These are phyloP conservation scores for Tothia fuscella DNA, from an alignment of 2,329 filamentous ascomycete genomes.

Conservation along the genomic window DNA sequence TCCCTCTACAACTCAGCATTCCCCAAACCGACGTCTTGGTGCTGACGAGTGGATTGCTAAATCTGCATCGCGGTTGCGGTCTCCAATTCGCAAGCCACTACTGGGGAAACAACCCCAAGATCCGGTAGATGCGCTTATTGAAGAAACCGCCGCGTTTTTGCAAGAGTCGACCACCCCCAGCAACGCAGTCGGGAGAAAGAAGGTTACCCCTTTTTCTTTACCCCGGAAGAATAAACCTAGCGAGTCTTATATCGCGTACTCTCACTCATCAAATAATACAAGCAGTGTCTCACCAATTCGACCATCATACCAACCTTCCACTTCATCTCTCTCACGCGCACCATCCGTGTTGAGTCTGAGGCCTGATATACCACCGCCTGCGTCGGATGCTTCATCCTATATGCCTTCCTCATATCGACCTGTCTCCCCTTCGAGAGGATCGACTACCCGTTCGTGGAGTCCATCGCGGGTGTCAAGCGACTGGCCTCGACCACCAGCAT, in stretches of 20 bases:
- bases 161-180: slow-evolving; percentile 12
- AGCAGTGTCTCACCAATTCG: slow-evolving; percentile 31
- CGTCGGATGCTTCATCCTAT: slow-evolving; percentile 50
- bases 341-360: slow-evolving; percentile 39
- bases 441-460: slow-evolving; percentile 38
- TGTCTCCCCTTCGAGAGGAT: slow-evolving; percentile 45
- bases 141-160: slow-evolving; percentile 1
- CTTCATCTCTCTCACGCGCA: slow-evolving; percentile 32
- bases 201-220: slow-evolving; percentile 15
- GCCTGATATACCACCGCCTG: slow-evolving; percentile 42
- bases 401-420: slow-evolving; percentile 41
- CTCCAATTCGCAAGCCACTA: neutral
- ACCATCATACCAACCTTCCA: slow-evolving; percentile 38
- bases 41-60: too few relatives aligned
- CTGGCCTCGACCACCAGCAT: slow-evolving; percentile 59
- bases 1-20: slow-evolving; percentile 10
- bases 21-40: too few relatives aligned
- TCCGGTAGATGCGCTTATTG: neutral
- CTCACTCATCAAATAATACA: slow-evolving; percentile 21
- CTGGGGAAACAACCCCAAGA: neutral
- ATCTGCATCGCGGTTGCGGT: too few relatives aligned
- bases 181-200: slow-evolving; percentile 15
- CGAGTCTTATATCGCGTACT: too few relatives aligned
- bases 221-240: slow-evolving; percentile 2
- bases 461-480: slow-evolving; percentile 42